Percentiles rank a stretch among this genome's conserved stretches.
phyloP scores from a whole-genome alignment of 2,329 filamentous ascomycete species.

The Celoporthe dispersa region DNA sequence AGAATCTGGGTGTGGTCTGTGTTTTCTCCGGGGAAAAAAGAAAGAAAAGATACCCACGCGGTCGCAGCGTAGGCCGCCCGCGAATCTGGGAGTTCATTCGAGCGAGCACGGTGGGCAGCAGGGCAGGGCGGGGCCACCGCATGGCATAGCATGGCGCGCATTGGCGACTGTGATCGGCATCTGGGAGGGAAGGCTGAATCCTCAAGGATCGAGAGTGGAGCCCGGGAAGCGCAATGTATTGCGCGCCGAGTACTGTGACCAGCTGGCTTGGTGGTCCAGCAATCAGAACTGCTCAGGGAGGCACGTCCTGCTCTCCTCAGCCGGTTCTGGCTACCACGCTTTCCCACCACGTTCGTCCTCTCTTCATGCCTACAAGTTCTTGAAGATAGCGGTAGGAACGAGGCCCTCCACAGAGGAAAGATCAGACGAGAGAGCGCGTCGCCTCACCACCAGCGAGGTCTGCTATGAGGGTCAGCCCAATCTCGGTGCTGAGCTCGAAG shows the following conservation, averaged over 20 bases:
- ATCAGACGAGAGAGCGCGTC: neutral
- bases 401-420: neutral
- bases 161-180: neutral
- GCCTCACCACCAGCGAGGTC: neutral
- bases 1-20: neutral
- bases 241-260: neutral
- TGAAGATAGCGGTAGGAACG: neutral
- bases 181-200: conserved; percentile 1
- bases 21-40: neutral
- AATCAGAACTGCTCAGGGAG: neutral
- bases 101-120: neutral
- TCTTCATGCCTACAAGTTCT: neutral
- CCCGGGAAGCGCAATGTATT: neutral
- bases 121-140: neutral
- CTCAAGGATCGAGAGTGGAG: neutral
- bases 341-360: neutral
- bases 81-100: neutral
- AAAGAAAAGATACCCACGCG: neutral
- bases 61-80: conserved; percentile 11
- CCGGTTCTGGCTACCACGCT: neutral
- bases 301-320: neutral
- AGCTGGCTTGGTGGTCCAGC: neutral
- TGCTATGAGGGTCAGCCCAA: neutral
- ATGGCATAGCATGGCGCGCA: neutral
- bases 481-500: neutral